Base-by-base conservation (phyloP, 345 rosid genomes). In the Draba incana region DNA sequence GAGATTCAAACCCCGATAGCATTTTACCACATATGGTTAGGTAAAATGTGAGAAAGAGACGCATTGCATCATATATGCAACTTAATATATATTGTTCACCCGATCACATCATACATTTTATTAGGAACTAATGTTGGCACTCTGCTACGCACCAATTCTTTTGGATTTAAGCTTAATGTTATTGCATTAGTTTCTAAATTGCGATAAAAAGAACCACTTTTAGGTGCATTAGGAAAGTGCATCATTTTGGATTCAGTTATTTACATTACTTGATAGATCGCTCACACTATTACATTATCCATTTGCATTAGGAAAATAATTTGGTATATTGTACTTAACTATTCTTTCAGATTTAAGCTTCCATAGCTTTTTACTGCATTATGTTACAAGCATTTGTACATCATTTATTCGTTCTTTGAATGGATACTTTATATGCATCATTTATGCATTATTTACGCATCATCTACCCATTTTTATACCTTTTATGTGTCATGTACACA, bases 191-290 rank as follows among this genome's bases (percentile, higher is more conserved):
- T 52, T 45, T 24, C 43, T 46, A 46, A 46, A 35, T 15, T 27
- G 50, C 7, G 28, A 39, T n/a, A 38, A 2, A 45, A 9, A 11
- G n/a, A 37, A 15, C 27, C 31, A 38, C 13, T 27, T 39, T 25
- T 57, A 57, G 27, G 13, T 69, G 42, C 42, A 16, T 56, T 64
- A 31, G 59, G 58, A 63, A 64, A 38, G 13, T 39, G 51, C 45
- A 47, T 64, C 16, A 41, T 35, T 52, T 37, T 57, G 43, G 15
- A 47, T 56, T 37, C 46, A 66, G 52, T 43, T 53, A 3, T 56
- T 57, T 60, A 42, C 1, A 25, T 33, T 38, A 9, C 37, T 30
- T 49, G 13, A 64, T 39, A 4, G 24, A 64, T 49, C 20, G 25
- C 20, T 64, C 37, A 39, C 46, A 31, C 10, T 14, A 35, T 47